Base-by-base conservation (phyloP, 2,329 filamentous ascomycete species). In the Septoria linicola region DNA sequence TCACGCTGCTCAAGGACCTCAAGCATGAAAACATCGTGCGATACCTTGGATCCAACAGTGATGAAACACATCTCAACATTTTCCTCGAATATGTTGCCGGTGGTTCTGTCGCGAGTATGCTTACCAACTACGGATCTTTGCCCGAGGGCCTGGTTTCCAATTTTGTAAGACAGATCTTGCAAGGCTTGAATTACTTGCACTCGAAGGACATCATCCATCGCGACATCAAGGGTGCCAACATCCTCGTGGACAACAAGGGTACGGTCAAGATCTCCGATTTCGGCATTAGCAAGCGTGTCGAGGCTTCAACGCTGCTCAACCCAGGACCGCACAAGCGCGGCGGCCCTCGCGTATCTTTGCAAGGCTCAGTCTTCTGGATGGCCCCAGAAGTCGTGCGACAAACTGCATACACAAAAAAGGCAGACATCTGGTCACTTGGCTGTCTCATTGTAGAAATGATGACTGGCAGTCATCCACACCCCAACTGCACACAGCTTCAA, bases 301-400 rank as follows among this genome's bases (percentile, higher is more conserved):
- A 97, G 72, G 90, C 90, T 11, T 86, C 89, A 51, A 93, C 91
- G 54, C 82, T 96, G 37, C 82, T 95, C 40, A 59, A 61, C 66
- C 36, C 73, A 65, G 49, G 67, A 64, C 55, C 68, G 66, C 56
- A 55, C 57, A 70, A 77, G 78, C 64, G 81, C 59, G 76, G 77
- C 5, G 79, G 83, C 70, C 66, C 85, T 78, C 62, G 85, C 76
- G 66, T 83, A 8, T 97, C 92, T 1, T 81, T 99, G 3, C 93
- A 99, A 70, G 93, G 93, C 11, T 96, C 90, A 20, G 93, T 99
- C 45, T 99, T 96, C 75, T 99, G 93, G 93, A 99, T 99, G 93
- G 93, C 93, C 0, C 93, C 93, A 7, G 93, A 99, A 74, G 93
- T 99, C 16, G 93, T 99, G 57, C 93, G 93, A 66, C 93, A 97